Conservation (phyloP, 2,329 filamentous ascomycete genomes). For the Coniochaeta sp. region DNA sequence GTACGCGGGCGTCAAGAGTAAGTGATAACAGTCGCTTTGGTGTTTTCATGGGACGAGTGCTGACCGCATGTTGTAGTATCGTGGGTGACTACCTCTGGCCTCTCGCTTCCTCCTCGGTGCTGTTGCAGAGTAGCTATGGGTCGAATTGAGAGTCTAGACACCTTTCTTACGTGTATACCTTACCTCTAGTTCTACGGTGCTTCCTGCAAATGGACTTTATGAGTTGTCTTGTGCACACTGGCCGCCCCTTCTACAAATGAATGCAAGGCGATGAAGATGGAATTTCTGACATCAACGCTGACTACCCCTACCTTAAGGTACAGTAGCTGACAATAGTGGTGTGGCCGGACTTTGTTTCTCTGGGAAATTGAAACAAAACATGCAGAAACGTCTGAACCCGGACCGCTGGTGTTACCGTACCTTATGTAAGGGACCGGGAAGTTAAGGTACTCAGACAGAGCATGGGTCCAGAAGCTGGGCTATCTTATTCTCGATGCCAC, state of each 20-base stretch:
- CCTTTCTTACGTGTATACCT: background rate
- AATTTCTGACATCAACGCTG: background rate
- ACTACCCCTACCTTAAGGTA: too few relatives aligned
- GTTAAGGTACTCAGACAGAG: background rate
- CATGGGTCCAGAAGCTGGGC: too few relatives aligned
- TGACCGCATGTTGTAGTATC: constrained; percentile 18
- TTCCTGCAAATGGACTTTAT: background rate
- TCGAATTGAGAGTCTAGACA: background rate
- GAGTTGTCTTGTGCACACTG: background rate
- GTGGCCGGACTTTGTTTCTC: too few relatives aligned
- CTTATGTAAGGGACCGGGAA: too few relatives aligned
- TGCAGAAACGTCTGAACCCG: background rate
- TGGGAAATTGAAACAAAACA: background rate
- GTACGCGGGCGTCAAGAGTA: constrained; percentile 56
- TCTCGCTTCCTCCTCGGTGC: constrained; percentile 68
- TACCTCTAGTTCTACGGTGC: background rate
- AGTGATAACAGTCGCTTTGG: constrained; percentile 29
- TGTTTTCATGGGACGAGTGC: background rate
- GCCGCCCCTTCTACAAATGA: background rate
- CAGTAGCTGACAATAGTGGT: too few relatives aligned
- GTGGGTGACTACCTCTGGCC: constrained; percentile 95
- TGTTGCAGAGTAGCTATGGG: constrained; percentile 6
- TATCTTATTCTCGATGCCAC: background rate
- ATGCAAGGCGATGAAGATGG: background rate
- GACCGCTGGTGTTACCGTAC: background rate